Evolutionary conservation across 345 rosid genomes (phyloP).

Genomic region (Citrus sp.): DNA sequence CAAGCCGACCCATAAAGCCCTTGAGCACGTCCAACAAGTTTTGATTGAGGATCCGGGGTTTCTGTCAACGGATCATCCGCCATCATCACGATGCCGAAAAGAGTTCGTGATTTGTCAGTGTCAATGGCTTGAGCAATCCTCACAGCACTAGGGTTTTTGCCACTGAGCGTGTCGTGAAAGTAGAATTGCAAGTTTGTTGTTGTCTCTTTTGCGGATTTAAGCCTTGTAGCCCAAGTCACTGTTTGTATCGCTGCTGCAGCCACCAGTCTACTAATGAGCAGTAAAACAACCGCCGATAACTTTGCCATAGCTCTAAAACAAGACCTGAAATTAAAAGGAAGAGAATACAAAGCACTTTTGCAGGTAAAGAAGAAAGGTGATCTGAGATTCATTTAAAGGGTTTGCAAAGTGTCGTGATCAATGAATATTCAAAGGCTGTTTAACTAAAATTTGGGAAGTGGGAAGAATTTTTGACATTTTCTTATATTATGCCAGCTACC

Average conservation of each 20-base stretch:
- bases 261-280: background rate
- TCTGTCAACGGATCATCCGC: slow-evolving; percentile 11
- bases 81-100: background rate
- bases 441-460: background rate
- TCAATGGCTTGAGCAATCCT: background rate
- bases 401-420: background rate
- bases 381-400: background rate
- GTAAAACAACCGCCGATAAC: background rate
- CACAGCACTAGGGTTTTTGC: slow-evolving; percentile 3
- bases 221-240: background rate
- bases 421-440: background rate
- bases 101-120: background rate
- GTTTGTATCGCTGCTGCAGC: background rate
- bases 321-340: background rate
- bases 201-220: slow-evolving; percentile 11
- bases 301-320: background rate
- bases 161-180: slow-evolving; percentile 10
- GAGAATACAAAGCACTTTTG: background rate
- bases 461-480: background rate
- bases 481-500: background rate
- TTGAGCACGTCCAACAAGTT: slow-evolving; percentile 2
- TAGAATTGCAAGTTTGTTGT: slow-evolving; percentile 9
- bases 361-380: background rate
- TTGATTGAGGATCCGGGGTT: background rate
- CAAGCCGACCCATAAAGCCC: slow-evolving; percentile 6